Conservation (phyloP, 257 asterid species). For the Linderniella brevidens region DNA sequence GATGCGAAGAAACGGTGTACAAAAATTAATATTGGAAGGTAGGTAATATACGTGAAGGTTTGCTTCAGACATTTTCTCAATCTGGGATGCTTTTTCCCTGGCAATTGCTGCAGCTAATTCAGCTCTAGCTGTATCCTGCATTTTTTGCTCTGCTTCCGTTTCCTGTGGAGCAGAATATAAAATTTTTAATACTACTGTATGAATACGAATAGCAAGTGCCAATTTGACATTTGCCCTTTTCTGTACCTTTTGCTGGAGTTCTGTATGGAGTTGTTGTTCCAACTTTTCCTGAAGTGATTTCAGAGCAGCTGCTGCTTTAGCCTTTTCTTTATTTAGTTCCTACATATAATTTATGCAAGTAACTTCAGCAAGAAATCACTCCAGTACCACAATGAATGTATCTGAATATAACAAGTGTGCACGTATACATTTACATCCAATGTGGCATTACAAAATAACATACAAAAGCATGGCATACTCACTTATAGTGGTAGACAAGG, state of each 20-base stretch:
- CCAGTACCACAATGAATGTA: background rate
- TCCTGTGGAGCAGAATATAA: conserved; percentile 37
- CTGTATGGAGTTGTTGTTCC: conserved; percentile 44
- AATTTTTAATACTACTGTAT: conserved; percentile 9
- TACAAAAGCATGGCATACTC: too few species aligned
- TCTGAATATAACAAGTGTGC: too few species aligned
- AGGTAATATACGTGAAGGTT: conserved; percentile 58
- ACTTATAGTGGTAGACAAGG: too few species aligned
- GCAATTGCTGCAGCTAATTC: conserved; percentile 83
- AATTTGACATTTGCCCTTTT: background rate
- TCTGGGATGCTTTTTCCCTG: conserved; percentile 88
- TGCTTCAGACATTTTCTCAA: conserved; percentile 96
- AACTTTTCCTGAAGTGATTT: conserved; percentile 70
- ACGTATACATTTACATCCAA: too few species aligned
- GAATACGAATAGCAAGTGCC: background rate
- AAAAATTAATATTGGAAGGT: conserved; percentile 8
- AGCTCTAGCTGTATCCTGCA: conserved; percentile 60
- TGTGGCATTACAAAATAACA: too few species aligned
- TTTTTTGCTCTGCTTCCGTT: conserved; percentile 48
- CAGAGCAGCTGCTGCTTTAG: conserved; percentile 72
- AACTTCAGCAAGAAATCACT: background rate
- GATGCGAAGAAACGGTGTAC: background rate
- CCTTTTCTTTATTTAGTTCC: conserved; percentile 76
- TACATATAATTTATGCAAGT: conserved; percentile 16
- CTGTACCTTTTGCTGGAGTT: conserved; percentile 64